Percentiles rank a stretch among this genome's conserved stretches.
phyloP scores from a whole-genome alignment of 2,329 filamentous ascomycete species.

The Fusarium sp. region DNA sequence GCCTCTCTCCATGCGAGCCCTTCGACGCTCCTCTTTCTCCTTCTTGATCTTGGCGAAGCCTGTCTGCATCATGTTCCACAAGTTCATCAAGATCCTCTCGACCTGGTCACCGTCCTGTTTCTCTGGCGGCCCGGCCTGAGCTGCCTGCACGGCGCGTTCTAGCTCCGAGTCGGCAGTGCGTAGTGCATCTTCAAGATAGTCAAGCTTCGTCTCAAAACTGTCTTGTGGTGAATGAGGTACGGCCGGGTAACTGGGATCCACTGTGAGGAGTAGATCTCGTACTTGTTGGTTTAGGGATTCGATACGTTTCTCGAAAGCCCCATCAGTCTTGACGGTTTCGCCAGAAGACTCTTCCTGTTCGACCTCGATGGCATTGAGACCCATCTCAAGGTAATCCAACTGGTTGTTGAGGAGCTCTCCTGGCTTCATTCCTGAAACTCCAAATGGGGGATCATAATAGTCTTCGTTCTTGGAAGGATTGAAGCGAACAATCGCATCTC shows the following conservation, averaged over 20 bases:
- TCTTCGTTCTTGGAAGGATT: constrained; percentile 63
- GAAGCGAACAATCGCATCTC: constrained; percentile 70
- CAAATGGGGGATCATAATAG: constrained; percentile 55
- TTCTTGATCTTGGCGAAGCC: constrained; percentile 63
- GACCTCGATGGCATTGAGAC: constrained; percentile 66
- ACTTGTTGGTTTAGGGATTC: constrained; percentile 71
- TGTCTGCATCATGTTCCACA: constrained; percentile 65
- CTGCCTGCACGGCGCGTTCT: constrained; percentile 43
- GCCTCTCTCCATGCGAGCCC: constrained; percentile 64
- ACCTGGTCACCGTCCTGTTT: constrained; percentile 57
- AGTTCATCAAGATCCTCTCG: constrained; percentile 59
- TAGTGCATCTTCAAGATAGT: constrained; percentile 71
- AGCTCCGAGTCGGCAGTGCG: constrained; percentile 57
- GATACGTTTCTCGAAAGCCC: constrained; percentile 61
- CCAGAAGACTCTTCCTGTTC: constrained; percentile 59
- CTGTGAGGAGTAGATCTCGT: constrained; percentile 62
- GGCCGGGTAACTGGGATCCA: constrained; percentile 59
- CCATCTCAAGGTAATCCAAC: constrained; percentile 75
- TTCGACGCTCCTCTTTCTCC: constrained; percentile 61
- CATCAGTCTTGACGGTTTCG: constrained; percentile 50
- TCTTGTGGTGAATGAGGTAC: constrained; percentile 66
- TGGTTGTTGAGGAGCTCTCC: constrained; percentile 62
- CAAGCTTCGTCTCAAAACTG: constrained; percentile 71
- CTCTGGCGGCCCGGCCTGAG: constrained; percentile 42
- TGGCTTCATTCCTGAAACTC: constrained; percentile 47